Evolutionary conservation across 176 grass and related monocot species (phyloP).

Genomic region (Oryza nivara): DNA sequence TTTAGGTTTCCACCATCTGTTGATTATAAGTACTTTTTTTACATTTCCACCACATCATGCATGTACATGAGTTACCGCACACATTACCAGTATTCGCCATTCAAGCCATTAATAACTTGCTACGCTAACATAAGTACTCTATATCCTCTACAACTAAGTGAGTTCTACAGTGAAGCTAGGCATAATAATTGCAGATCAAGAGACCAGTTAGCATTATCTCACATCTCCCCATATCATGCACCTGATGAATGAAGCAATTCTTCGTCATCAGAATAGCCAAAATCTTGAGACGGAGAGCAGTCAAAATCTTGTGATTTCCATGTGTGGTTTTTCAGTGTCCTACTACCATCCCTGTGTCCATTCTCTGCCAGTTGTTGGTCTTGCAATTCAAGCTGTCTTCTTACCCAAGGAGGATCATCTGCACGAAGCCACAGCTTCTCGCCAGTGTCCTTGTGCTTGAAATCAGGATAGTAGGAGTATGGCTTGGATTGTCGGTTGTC

Average conservation of each 20-base stretch:
- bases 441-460: slow-evolving; percentile 61
- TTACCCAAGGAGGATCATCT: slow-evolving; percentile 72
- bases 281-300: slow-evolving; percentile 39
- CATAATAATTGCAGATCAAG: neutral
- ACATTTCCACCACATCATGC: neutral
- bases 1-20: neutral
- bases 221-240: slow-evolving; percentile 19
- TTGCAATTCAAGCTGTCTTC: slow-evolving; percentile 54
- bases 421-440: slow-evolving; percentile 52
- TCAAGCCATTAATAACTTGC: neutral
- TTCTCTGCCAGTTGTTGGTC: slow-evolving; percentile 38
- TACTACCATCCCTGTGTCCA: neutral
- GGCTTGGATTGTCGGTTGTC: slow-evolving; percentile 58
- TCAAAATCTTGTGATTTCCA: slow-evolving; percentile 49
- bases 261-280: slow-evolving; percentile 22
- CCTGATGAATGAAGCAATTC: neutral
- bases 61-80: slow-evolving; percentile 12
- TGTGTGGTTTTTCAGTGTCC: slow-evolving; percentile 10
- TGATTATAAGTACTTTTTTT: neutral
- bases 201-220: neutral
- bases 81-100: neutral
- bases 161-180: slow-evolving; percentile 4
- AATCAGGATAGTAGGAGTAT: slow-evolving; percentile 20
- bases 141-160: slow-evolving; percentile 21
- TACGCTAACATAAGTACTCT: neutral